Conservation (phyloP, 257 asterid genomes). For the Capsicum pubescens region DNA sequence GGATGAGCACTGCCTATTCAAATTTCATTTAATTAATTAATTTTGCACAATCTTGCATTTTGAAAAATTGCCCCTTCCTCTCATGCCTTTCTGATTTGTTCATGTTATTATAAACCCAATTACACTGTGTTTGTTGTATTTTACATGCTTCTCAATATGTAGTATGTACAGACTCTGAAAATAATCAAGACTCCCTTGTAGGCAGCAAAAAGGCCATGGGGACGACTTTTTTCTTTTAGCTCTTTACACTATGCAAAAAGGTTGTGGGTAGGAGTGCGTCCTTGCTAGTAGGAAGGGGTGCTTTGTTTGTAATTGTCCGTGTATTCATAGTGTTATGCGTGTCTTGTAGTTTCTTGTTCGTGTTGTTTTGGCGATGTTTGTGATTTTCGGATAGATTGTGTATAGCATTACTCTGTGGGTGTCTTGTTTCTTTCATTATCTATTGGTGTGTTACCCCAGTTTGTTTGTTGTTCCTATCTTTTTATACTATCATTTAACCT, state of each 20-base stretch:
- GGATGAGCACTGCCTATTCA: not conserved
- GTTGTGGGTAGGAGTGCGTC: too few relatives aligned
- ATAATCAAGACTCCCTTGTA: constrained; percentile 2
- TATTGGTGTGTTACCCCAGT: too few relatives aligned
- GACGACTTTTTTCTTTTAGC: not conserved
- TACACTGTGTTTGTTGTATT: not conserved
- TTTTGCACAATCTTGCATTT: not conserved
- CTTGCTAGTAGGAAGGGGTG: too few relatives aligned
- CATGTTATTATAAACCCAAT: constrained; percentile 5
- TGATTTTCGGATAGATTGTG: too few relatives aligned
- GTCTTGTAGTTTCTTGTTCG: too few relatives aligned
- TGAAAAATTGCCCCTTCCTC: not conserved
- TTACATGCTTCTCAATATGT: not conserved
- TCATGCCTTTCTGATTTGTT: not conserved
- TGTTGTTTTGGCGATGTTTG: too few relatives aligned
- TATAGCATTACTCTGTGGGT: too few relatives aligned
- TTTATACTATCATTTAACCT: too few relatives aligned
- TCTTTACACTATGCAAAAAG: not conserved
- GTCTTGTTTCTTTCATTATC: too few relatives aligned
- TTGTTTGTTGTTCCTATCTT: too few relatives aligned
- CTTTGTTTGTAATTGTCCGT: too few relatives aligned
- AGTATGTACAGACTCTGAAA: not conserved
- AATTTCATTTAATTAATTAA: not conserved
- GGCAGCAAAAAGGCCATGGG: not conserved
- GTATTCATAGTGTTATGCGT: too few relatives aligned